These are phyloP conservation scores for Pelargonium citronellum DNA, from an alignment of 441 rosid species.

Conservation along the genomic window DNA sequence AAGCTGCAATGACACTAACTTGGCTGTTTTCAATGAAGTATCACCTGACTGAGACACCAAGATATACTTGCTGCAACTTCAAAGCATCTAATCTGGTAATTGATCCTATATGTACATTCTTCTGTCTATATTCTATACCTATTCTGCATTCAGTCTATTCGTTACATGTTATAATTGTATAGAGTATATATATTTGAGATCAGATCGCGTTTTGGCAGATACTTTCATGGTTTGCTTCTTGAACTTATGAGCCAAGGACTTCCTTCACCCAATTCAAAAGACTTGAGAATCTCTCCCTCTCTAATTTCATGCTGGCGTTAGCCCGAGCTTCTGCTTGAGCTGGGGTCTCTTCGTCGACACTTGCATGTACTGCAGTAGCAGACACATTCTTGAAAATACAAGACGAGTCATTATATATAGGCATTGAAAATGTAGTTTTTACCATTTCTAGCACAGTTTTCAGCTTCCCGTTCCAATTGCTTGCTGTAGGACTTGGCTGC, in stretches of 20 bases:
- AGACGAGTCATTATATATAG: background rate
- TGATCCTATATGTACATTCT: too few species aligned
- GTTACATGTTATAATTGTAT: too few species aligned
- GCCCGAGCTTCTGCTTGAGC: constrained; percentile 51
- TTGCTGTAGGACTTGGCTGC: constrained; percentile 45
- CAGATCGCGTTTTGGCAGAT: background rate
- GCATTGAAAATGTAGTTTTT: constrained; percentile 2
- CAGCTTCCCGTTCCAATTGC: constrained; percentile 33
- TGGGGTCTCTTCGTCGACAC: constrained; percentile 46
- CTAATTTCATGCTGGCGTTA: constrained; percentile 33
- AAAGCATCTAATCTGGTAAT: too few species aligned
- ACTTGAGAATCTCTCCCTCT: constrained; percentile 33
- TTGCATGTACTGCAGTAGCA: constrained; percentile 20
- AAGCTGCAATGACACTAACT: too few species aligned
- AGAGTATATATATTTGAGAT: background rate
- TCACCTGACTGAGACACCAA: too few species aligned
- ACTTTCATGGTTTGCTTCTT: background rate
- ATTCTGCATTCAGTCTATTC: too few species aligned
- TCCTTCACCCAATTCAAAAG: constrained; percentile 31
- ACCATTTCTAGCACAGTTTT: constrained; percentile 22
- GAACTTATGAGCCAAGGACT: constrained; percentile 24
- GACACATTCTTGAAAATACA: background rate
- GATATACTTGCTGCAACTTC: too few species aligned
- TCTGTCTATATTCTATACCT: too few species aligned
- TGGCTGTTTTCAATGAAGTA: too few species aligned